Conservation (phyloP, 1,139 yeast species). For the Suzukiozyma palmioleophila region DNA sequence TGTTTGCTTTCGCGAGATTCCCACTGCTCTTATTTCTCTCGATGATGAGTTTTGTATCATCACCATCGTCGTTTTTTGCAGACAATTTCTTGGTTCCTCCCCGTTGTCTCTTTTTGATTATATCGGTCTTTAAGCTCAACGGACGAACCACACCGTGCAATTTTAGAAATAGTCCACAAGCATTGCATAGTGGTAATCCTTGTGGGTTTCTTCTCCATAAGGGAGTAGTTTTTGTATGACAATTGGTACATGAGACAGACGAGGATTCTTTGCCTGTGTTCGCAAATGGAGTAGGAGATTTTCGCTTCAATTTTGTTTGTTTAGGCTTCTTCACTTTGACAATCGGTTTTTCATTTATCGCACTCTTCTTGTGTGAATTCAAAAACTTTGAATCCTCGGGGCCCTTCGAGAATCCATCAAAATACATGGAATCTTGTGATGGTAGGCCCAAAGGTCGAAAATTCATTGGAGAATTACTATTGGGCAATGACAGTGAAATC, state of each 20-base stretch:
- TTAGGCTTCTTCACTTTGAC: conserved; percentile 6
- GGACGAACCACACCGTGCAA: conserved; percentile 58
- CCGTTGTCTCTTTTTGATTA: conserved; percentile 66
- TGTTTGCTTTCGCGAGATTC: conserved; percentile 5
- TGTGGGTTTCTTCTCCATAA: conserved; percentile 55
- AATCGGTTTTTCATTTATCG: background rate
- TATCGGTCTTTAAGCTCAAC: conserved; percentile 76
- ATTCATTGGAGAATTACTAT: conserved; percentile 1
- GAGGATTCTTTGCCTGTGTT: conserved; percentile 6
- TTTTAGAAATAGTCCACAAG: conserved; percentile 55
- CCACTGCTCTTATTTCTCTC: conserved; percentile 6
- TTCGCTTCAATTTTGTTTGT: conserved; percentile 6
- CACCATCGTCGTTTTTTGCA: conserved; percentile 23
- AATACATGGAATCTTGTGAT: background rate
- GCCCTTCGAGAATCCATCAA: background rate
- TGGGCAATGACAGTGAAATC: conserved; percentile 1
- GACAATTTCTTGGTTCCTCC: conserved; percentile 5
- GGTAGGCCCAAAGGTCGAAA: background rate
- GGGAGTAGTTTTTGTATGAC: conserved; percentile 56
- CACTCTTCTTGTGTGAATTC: background rate
- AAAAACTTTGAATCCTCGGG: background rate
- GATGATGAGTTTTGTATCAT: conserved; percentile 34
- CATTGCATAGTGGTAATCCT: conserved; percentile 54
- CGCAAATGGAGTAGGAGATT: conserved; percentile 5
- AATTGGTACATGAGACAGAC: conserved; percentile 39